These are phyloP conservation scores for Dacryopinax spathularia DNA, from an alignment of 768 basidiomycete genomes.

Conservation along the genomic window DNA sequence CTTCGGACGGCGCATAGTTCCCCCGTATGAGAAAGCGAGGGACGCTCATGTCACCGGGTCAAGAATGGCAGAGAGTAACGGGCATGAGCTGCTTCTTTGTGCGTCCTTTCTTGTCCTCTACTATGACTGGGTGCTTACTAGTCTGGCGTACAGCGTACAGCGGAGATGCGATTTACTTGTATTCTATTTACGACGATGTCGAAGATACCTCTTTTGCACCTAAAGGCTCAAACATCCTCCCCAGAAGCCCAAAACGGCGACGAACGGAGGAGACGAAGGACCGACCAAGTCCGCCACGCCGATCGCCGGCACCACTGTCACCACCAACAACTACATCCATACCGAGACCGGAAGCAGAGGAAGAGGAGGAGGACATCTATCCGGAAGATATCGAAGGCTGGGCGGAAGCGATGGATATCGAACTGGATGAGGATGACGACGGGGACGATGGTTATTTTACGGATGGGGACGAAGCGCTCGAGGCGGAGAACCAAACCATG, in stretches of 20 bases:
- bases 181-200: conserved; percentile 55
- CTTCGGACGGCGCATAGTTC: conserved; percentile 42
- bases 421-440: conserved; percentile 20
- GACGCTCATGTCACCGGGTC: conserved; percentile 61
- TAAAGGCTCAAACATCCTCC: neutral
- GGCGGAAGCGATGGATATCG: conserved; percentile 7
- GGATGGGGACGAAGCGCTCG: conserved; percentile 23
- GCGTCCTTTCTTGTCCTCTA: conserved; percentile 20
- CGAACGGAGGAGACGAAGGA: conserved; percentile 8
- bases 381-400: conserved; percentile 1
- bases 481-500: conserved; percentile 19
- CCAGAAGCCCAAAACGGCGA: conserved; percentile 9
- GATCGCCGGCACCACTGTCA: neutral
- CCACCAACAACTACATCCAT: conserved; percentile 6
- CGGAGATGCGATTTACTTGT: conserved; percentile 57
- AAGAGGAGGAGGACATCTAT: conserved; percentile 9
- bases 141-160: conserved; percentile 43
- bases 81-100: conserved; percentile 66
- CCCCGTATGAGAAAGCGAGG: conserved; percentile 25
- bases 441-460: conserved; percentile 23
- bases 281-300: conserved; percentile 7
- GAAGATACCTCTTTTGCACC: conserved; percentile 9
- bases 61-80: conserved; percentile 54
- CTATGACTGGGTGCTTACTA: neutral
- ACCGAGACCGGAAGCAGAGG: conserved; percentile 5